These are phyloP conservation scores for Chlamydomonas reinhardtii DNA, from an alignment of 163 green algal species.

Conservation along the genomic window DNA sequence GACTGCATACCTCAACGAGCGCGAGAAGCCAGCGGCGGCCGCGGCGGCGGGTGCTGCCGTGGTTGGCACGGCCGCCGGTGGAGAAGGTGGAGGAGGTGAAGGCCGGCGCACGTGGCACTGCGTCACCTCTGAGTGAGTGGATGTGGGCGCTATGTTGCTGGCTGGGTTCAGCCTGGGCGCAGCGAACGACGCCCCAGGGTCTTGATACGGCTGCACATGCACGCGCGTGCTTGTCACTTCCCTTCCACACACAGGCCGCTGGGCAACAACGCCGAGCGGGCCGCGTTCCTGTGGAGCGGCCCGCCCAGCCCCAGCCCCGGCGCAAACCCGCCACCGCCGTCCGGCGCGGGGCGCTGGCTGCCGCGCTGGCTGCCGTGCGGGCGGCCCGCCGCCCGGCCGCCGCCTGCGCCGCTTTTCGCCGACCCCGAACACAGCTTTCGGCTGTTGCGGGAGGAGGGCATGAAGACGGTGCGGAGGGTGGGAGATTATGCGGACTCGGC, in stretches of 20 bases:
- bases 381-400: no score
- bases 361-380: background rate
- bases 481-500: no score
- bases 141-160: no score
- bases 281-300: constrained; percentile 31
- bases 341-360: background rate
- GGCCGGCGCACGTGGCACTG: constrained; percentile 8
- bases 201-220: no score
- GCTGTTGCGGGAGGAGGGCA: background rate
- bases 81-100: background rate
- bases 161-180: no score
- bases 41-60: no score
- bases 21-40: background rate
- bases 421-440: background rate
- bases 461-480: background rate
- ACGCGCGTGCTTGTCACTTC: no score
- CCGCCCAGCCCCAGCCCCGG: background rate
- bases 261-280: constrained; percentile 28
- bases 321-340: background rate
- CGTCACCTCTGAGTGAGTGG: constrained; percentile 2
- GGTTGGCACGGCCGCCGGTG: no score
- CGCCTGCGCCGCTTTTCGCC: constrained; percentile 2
- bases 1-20: background rate
- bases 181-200: no score
- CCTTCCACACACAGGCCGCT: background rate